These are phyloP conservation scores for Oryza glumipatula DNA, from an alignment of 176 grass and related monocot genomes.

Conservation along the genomic window DNA sequence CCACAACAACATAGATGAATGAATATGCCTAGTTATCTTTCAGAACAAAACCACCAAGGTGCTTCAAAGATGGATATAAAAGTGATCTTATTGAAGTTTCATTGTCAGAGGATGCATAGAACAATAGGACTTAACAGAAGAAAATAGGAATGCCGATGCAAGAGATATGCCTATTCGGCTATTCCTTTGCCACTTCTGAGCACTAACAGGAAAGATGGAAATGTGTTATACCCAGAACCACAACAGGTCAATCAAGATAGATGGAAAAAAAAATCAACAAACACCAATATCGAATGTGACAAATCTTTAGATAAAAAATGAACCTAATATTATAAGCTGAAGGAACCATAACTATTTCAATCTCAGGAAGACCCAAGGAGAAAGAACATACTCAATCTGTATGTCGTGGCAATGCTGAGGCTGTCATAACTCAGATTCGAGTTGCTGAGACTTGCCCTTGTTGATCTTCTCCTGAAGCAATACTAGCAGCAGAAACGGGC, in stretches of 20 bases:
- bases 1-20: background rate
- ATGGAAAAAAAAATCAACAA: background rate
- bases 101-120: background rate
- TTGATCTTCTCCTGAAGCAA: conserved; percentile 61
- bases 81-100: background rate
- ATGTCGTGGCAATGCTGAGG: conserved; percentile 14
- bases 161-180: background rate
- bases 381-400: conserved; percentile 42
- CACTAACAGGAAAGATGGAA: background rate
- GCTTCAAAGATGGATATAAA: background rate
- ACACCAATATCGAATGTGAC: background rate
- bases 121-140: background rate
- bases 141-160: background rate
- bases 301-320: background rate
- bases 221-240: background rate
- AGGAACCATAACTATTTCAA: background rate
- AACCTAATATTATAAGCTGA: conserved; percentile 11
- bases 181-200: background rate
- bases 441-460: conserved; percentile 53
- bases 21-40: background rate
- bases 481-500: conserved; percentile 33
- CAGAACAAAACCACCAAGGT: background rate
- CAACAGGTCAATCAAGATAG: conserved; percentile 8
- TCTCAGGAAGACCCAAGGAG: conserved; percentile 22
- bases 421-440: conserved; percentile 51